These are phyloP conservation scores for Globisporangium ultimum DNA, from an alignment of 352 stramenopile genomes.

Conservation along the genomic window DNA sequence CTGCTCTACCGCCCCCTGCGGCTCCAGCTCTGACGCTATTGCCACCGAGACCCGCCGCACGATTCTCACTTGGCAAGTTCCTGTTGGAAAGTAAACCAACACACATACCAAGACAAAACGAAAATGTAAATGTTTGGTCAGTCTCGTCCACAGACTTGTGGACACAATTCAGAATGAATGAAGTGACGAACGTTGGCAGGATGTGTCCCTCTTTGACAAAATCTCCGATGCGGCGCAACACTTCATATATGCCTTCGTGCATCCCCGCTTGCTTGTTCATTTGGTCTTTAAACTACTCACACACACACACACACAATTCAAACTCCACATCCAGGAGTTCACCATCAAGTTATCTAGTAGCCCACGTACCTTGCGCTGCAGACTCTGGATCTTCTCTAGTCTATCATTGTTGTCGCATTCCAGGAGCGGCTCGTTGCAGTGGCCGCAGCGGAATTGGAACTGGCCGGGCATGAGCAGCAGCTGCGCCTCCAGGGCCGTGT, in stretches of 20 bases:
- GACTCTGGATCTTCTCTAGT: slow-evolving; percentile 62
- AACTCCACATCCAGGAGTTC: background rate
- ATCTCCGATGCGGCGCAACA: slow-evolving; percentile 74
- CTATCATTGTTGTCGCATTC: slow-evolving; percentile 89
- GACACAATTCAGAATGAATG: background rate
- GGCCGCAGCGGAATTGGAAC: slow-evolving; percentile 81
- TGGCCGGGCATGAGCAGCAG: slow-evolving; percentile 78
- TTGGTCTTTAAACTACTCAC: slow-evolving; percentile 77
- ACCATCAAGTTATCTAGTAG: background rate
- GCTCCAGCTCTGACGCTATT: slow-evolving; percentile 50
- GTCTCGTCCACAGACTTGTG: background rate
- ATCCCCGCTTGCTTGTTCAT: slow-evolving; percentile 85
- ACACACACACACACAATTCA: background rate
- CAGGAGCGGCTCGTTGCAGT: slow-evolving; percentile 83
- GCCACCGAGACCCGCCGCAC: slow-evolving; percentile 69
- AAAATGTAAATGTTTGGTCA: no score
- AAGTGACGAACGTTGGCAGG: slow-evolving; percentile 44
- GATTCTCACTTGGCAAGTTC: slow-evolving; percentile 86
- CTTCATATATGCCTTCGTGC: slow-evolving; percentile 86
- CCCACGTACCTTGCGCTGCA: slow-evolving; percentile 65
- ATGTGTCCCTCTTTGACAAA: slow-evolving; percentile 74
- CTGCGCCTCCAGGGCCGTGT: slow-evolving; percentile 83
- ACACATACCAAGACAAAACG: background rate
- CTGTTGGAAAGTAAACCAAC: slow-evolving; percentile 10
- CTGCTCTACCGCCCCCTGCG: slow-evolving; percentile 19